Conservation (phyloP, 306 rosid species). For the Inga laurina region DNA sequence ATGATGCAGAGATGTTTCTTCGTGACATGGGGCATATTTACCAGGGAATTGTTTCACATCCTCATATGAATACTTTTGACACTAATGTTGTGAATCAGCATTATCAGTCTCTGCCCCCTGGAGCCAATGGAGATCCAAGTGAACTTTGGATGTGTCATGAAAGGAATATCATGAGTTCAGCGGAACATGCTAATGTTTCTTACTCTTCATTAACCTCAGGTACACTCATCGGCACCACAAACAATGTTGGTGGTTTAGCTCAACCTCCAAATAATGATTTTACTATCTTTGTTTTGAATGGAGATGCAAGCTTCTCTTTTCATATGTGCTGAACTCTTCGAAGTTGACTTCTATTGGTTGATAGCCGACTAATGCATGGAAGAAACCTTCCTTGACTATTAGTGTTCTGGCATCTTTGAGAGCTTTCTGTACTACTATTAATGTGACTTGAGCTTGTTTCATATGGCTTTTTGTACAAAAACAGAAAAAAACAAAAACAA, state of each 20-base stretch:
- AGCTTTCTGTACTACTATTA: slow-evolving; percentile 24
- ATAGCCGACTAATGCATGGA: slow-evolving; percentile 41
- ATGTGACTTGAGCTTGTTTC: slow-evolving; percentile 32
- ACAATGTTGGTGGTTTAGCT: slow-evolving; percentile 30
- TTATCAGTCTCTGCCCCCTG: slow-evolving; percentile 40
- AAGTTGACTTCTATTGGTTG: slow-evolving; percentile 48
- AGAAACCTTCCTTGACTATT: slow-evolving; percentile 38
- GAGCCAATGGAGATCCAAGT: slow-evolving; percentile 33
- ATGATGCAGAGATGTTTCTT: slow-evolving; percentile 72
- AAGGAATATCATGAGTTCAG: slow-evolving; percentile 13
- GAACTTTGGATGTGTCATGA: slow-evolving; percentile 49
- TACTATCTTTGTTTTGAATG: slow-evolving; percentile 42
- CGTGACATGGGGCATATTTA: slow-evolving; percentile 50
- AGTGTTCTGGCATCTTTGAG: slow-evolving; percentile 27
- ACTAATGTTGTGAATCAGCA: slow-evolving; percentile 38
- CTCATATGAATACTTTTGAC: slow-evolving; percentile 40
- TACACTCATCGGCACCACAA: slow-evolving; percentile 46
- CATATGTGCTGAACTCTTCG: slow-evolving; percentile 44
- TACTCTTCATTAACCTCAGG: slow-evolving; percentile 60
- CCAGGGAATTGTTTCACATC: slow-evolving; percentile 36
- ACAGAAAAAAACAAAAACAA: neutral
- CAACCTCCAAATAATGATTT: slow-evolving; percentile 35
- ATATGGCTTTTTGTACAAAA: slow-evolving; percentile 49
- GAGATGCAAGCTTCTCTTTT: slow-evolving; percentile 44
- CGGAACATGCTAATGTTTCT: slow-evolving; percentile 49